Conservation (phyloP, 768 basidiomycete species). For the Bullera alba region DNA sequence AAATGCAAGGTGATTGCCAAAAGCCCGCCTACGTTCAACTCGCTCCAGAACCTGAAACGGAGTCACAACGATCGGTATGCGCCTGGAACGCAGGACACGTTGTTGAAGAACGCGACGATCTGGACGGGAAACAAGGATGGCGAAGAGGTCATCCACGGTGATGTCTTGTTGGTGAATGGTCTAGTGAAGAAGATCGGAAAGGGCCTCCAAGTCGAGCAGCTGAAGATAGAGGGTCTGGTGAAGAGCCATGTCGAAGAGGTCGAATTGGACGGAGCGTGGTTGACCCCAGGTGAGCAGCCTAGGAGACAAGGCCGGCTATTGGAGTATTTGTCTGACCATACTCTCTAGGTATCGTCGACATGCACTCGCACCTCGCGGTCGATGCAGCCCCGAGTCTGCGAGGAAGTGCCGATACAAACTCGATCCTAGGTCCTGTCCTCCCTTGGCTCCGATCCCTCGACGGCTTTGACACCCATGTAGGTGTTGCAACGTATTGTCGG, state of each 20-base stretch:
- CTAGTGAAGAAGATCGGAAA: constrained; percentile 57
- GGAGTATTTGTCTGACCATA: not conserved
- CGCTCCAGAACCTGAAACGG: constrained; percentile 18
- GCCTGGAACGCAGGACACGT: constrained; percentile 52
- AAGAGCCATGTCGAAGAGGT: constrained; percentile 50
- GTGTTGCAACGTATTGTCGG: too few species aligned
- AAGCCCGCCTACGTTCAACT: constrained; percentile 26
- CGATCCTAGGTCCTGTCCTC: constrained; percentile 57
- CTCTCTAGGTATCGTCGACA: constrained; percentile 51
- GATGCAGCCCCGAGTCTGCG: constrained; percentile 55
- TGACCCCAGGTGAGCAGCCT: constrained; percentile 56
- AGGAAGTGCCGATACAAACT: constrained; percentile 58
- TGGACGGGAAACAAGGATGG: constrained; percentile 68
- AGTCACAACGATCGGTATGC: constrained; percentile 40
- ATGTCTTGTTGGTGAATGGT: constrained; percentile 60
- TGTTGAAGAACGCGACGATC: constrained; percentile 64
- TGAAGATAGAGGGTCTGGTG: constrained; percentile 51
- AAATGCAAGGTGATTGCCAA: constrained; percentile 39
- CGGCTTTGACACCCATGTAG: constrained; percentile 76
- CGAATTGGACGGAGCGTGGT: constrained; percentile 62
- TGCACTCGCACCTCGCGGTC: constrained; percentile 74
- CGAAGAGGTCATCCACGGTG: constrained; percentile 53
- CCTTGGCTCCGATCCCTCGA: constrained; percentile 67
- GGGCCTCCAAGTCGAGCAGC: too few species aligned
- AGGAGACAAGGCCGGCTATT: too few species aligned